Evolutionary conservation across 2,329 filamentous ascomycete genomes (phyloP).

Genomic region (Sporothrix dimorphospora): DNA sequence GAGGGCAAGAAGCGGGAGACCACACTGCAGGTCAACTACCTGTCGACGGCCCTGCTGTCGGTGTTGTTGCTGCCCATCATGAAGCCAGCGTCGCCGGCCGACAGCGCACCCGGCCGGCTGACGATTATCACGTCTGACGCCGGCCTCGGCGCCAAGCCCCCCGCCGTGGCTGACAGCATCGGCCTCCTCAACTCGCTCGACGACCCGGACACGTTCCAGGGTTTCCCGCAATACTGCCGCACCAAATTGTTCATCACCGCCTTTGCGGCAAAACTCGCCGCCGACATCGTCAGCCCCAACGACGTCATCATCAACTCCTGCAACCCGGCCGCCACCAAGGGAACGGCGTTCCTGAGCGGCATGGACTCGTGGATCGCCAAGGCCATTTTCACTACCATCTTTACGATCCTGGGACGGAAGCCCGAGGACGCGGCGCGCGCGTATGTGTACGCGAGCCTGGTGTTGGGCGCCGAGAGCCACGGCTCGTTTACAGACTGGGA

Average conservation of each 20-base stretch:
- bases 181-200: neutral
- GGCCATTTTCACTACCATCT: neutral
- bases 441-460: neutral
- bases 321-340: conserved; percentile 4
- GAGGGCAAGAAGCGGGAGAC: conserved; percentile 9
- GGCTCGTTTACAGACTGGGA: conserved; percentile 4
- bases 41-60: conserved; percentile 1
- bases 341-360: neutral
- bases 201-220: neutral
- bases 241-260: neutral
- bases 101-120: neutral
- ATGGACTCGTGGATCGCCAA: neutral
- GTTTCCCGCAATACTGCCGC: neutral
- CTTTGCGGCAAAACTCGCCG: neutral
- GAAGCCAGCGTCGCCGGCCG: neutral
- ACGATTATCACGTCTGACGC: neutral
- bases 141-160: neutral
- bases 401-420: neutral
- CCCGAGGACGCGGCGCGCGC: neutral
- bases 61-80: neutral
- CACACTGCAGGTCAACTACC: neutral
- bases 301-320: neutral
- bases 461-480: conserved; percentile 1
- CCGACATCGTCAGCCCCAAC: neutral
- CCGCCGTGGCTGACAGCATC: neutral